Evolutionary conservation across 176 grass and related monocot genomes (phyloP).

Genomic region (Echinochloa phyllopogon): DNA sequence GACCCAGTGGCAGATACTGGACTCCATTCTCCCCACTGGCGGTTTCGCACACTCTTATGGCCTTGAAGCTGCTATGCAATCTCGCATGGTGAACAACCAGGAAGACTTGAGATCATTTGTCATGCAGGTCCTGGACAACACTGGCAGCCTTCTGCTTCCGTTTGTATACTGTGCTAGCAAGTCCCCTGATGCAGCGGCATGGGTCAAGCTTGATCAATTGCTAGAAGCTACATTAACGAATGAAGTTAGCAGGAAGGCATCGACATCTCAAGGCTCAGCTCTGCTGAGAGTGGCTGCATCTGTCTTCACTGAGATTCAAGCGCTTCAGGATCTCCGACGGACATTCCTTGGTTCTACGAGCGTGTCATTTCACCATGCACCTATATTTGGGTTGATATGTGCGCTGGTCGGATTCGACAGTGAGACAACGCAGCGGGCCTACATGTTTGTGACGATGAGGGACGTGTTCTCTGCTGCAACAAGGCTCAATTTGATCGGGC

Average conservation of each 20-base stretch:
- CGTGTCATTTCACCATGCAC: constrained; percentile 71
- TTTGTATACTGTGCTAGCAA: constrained; percentile 64
- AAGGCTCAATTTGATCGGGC: constrained; percentile 83
- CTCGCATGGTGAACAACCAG: constrained; percentile 54
- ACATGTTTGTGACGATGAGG: constrained; percentile 84
- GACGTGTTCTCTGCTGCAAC: constrained; percentile 85
- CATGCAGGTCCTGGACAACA: constrained; percentile 73
- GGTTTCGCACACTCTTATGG: constrained; percentile 87
- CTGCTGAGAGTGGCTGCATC: constrained; percentile 69
- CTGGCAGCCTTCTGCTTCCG: constrained; percentile 72
- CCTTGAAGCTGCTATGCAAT: constrained; percentile 79
- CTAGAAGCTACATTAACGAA: constrained; percentile 86
- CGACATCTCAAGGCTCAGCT: constrained; percentile 71
- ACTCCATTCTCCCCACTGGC: constrained; percentile 86
- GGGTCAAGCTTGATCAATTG: constrained; percentile 66
- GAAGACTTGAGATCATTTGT: constrained; percentile 68
- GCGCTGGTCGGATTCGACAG: constrained; percentile 69
- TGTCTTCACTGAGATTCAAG: constrained; percentile 65
- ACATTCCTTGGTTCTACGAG: constrained; percentile 56
- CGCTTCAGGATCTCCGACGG: constrained; percentile 57
- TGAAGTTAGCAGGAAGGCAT: constrained; percentile 78
- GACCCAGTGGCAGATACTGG: constrained; percentile 89
- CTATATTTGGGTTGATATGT: constrained; percentile 76
- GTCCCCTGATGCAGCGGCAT: constrained; percentile 51
- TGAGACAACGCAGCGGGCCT: constrained; percentile 56